Base-by-base conservation (phyloP, 2,329 filamentous ascomycete genomes). In the Pezizomycotina sp. region DNA sequence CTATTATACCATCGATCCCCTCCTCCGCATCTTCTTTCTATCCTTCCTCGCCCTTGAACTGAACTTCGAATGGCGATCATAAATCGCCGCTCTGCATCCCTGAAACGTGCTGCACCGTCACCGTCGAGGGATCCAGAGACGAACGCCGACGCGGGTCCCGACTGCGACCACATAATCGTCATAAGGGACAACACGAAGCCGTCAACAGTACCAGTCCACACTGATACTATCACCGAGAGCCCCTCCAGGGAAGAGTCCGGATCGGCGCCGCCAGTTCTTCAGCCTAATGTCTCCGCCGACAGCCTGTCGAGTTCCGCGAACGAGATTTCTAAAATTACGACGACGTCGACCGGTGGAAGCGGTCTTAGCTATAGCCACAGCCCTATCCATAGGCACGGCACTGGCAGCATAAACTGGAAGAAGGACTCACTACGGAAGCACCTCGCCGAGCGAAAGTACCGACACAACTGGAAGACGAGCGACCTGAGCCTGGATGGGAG, bases 371-470 rank as follows among this genome's bases (percentile, higher is more conserved):
- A 39, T 12, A 15, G 36, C 30, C 21, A 34, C 20, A 31, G 31
- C 13, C 19, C 14, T 8, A 13, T 13, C 14, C 6, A 5, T 12
- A 39, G 27, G 8, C 26, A 33, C 14, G 33, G 33, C 15, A 36
- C 35, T 19, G 32, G 32, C n/a, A 38, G 31, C 4, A 34, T 39
- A 26, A 29, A 13, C 21, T 23, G 27, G 21, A 13, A 36, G 10
- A 43, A 43, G 19, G 49, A 48, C 21, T 46, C 42, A 7, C 41
- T 52, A 8, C 37, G 48, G 27, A 50, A 48, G 34, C 48, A 49
- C 25, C 49, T 52, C 18, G 48, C 49, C 2, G 42, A 50, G 33
- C 34, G 49, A 22, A 48, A 47, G 33, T 52, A 52, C 15, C 38
- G 45, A 22, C 31, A 41, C 21, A 27, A 43, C 26, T 50, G 48